Conservation (phyloP, 176 grass and related monocot genomes). For the Hsuehochloa calcarea region DNA sequence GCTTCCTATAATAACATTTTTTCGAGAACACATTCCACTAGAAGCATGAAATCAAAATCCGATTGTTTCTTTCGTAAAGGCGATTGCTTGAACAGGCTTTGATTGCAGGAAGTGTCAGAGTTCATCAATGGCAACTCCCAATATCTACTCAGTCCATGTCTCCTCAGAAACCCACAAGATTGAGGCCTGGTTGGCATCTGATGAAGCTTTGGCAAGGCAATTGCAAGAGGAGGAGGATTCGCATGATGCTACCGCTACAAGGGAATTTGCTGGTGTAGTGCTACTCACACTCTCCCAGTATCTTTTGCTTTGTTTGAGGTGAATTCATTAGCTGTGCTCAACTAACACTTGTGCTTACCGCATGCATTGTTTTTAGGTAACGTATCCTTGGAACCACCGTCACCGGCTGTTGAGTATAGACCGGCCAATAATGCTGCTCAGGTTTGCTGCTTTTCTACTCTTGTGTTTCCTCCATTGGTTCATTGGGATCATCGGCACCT, state of each 20-base stretch:
- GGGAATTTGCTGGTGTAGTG: constrained; percentile 48
- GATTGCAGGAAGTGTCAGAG: background rate
- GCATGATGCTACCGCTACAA: constrained; percentile 34
- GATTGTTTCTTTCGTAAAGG: background rate
- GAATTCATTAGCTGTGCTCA: constrained; percentile 43
- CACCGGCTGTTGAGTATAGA: constrained; percentile 39
- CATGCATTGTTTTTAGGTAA: constrained; percentile 32
- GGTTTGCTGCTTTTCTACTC: constrained; percentile 42
- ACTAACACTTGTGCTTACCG: constrained; percentile 25
- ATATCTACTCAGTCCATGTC: constrained; percentile 33
- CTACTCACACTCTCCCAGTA: constrained; percentile 7
- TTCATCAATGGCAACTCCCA: constrained; percentile 43
- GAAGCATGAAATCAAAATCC: background rate
- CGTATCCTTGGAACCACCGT: constrained; percentile 44
- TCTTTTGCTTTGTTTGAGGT: constrained; percentile 37
- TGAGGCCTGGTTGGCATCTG: constrained; percentile 48
- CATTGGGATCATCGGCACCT: background rate
- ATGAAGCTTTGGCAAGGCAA: constrained; percentile 78
- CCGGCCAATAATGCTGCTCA: constrained; percentile 50
- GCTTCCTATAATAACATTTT: background rate
- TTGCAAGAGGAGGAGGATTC: constrained; percentile 61
- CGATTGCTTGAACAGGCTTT: background rate
- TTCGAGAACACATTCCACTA: background rate
- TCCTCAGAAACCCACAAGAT: constrained; percentile 49
- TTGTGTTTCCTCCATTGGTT: constrained; percentile 1